A percentile compares a stretch with the other conserved stretches of the same genome.
phyloP scores from a whole-genome alignment of 495 filamentous ascomycete genomes.

The Penicillium waksmanii region DNA sequence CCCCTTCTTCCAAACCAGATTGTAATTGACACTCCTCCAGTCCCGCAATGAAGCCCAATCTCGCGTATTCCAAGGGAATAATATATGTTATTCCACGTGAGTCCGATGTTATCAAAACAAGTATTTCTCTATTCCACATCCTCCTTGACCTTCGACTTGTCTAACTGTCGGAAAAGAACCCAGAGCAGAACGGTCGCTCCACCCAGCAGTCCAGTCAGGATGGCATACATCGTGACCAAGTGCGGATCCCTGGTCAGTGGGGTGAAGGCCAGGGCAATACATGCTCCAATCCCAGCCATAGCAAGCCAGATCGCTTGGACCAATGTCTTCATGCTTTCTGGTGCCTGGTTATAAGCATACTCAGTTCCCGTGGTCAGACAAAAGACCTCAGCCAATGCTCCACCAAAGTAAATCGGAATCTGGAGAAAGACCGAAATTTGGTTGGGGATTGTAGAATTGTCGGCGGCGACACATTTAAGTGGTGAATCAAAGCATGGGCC shows the following conservation, averaged over 20 bases:
- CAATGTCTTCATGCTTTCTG: constrained; percentile 34
- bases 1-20: no score
- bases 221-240: constrained; percentile 23
- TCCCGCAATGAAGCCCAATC: no score
- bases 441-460: constrained; percentile 35
- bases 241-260: constrained; percentile 35
- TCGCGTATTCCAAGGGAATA: no score
- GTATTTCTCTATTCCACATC: background rate
- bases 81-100: no score
- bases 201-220: constrained; percentile 21
- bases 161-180: constrained; percentile 16
- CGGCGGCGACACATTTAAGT: constrained; percentile 35
- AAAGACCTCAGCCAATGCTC: constrained; percentile 63
- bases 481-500: constrained; percentile 58
- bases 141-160: constrained; percentile 10
- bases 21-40: no score
- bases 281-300: constrained; percentile 26
- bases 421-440: constrained; percentile 57
- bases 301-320: constrained; percentile 32
- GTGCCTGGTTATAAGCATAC: constrained; percentile 44
- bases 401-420: constrained; percentile 56
- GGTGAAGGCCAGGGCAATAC: constrained; percentile 32
- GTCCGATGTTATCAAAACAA: no score
- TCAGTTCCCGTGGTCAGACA: constrained; percentile 55
- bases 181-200: constrained; percentile 11